Base-by-base conservation (phyloP, 768 basidiomycete species). In the Auriscalpium orientale region DNA sequence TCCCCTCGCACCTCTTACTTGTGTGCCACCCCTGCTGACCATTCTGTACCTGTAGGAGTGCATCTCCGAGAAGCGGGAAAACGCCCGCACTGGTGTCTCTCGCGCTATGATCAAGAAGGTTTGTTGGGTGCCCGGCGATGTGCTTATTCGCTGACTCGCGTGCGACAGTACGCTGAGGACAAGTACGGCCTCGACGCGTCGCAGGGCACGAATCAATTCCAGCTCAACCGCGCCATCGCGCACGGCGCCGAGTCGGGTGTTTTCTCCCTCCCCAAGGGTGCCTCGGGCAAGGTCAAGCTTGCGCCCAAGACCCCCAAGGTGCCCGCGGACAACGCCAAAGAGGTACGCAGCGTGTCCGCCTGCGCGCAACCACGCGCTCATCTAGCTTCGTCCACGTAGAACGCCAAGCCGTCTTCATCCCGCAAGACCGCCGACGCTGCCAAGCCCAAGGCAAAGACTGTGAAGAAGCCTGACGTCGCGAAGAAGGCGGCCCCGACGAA, bases 221-320 rank as follows among this genome's bases (percentile, higher is more conserved):
- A 78, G 63, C 73, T 86, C 54, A 77, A 77, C 65, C 73, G 72
- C 46, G 82, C 83, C 43, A 83, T 86, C 70, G 66, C 71, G 51
- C 69, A 71, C 49, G 84, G 85, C 45, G 70, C 71, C 20, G 75
- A 79, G 58, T 74, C 73, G 51, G 79, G 78, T 36, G 67, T 72
- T 37, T 83, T 86, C 66, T 62, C 71, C 20, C 72, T 85, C 22
- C 85, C 84, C 49, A 85, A 83, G 70, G 84, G 81, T 58, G 76
- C 78, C 2, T 82, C 84, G 20, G 87, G 87, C 54, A 82, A 87
- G 66, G 86, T 91, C 58, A 90, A 88, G 68, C 79, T 90, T 20
- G 79, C 84, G 2, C 77, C 80, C 20, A 86, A 84, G 72, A 66
- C 46, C 11, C 59, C 66, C 47, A 80, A 76, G 63, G 60, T 72